Base-by-base conservation (phyloP, 331 rosid species). In the Rosa hybrid region DNA sequence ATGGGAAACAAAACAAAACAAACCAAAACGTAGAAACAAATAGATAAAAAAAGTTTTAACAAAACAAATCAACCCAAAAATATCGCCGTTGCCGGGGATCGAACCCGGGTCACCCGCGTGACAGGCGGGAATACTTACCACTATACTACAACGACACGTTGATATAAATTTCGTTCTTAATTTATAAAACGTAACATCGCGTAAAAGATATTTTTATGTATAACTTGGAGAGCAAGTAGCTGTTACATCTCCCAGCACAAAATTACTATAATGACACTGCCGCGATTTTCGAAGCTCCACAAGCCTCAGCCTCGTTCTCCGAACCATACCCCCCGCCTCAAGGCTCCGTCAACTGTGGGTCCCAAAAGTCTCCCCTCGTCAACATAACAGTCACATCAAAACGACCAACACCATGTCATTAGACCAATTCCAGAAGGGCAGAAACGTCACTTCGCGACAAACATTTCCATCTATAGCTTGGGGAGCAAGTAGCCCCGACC, bases 51-150 rank as follows among this genome's bases (percentile, higher is more conserved):
- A 25, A 0, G 27, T 1, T 27, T 27, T 27, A 27, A 6, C 45
- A 42, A 42, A 42, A 42, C 45, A 5, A 34, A 34, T 34, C 38
- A 34, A 34, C 38, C 38, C 7, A 25, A 62, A 25, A 25, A 4
- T 1, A 42, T 0, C 90, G 92, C 97, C 98, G 88, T 82, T 93
- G 94, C 93, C 92, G 90, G 90, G 94, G 98, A 95, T 90, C 96
- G 92, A 95, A 95, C 97, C 97, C 94, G 93, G 45, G 45, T 42
- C 45, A 42, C 45, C 97, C 93, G 94, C 89, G 94, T 91, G 97
- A 93, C 97, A 93, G 93, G 94, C 96, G 90, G 96, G 89, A 91
- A 93, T 27, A 63, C 69, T 63, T 63, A 63, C 42, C 69, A 63
- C 42, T 27, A 63, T 95, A 89, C 97, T 93, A 68, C 49, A 39